Conservation (phyloP, 2,329 filamentous ascomycete species). For the Furcasterigmium sp. region DNA sequence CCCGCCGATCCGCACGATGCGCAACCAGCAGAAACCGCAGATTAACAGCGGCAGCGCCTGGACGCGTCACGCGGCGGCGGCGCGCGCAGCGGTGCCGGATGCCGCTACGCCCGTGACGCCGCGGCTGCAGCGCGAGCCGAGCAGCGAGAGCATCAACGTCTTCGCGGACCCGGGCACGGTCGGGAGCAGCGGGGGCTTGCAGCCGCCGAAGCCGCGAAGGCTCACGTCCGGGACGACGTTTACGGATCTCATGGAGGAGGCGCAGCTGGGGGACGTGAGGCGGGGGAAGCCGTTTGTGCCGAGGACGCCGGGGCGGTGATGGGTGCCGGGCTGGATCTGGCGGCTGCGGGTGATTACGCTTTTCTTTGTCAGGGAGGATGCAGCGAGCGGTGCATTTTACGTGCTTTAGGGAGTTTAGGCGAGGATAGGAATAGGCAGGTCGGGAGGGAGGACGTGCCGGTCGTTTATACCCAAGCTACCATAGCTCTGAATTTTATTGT, state of each 20-base stretch:
- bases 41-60: constrained; percentile 14
- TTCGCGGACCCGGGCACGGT: constrained; percentile 44
- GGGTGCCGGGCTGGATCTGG: too few relatives aligned
- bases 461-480: too few relatives aligned
- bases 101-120: constrained; percentile 15
- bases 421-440: too few relatives aligned
- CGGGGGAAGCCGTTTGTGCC: constrained; percentile 38
- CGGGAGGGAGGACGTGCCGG: too few relatives aligned
- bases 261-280: constrained; percentile 34
- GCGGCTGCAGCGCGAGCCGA: constrained; percentile 33
- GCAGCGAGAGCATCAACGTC: constrained; percentile 46
- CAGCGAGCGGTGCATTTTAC: too few relatives aligned
- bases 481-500: too few relatives aligned
- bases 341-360: too few relatives aligned
- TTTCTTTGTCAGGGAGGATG: too few relatives aligned
- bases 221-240: constrained; percentile 39
- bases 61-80: constrained; percentile 15
- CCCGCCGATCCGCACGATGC: constrained; percentile 33
- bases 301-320: constrained; percentile 18
- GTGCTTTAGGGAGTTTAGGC: too few relatives aligned
- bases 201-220: constrained; percentile 8
- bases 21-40: constrained; percentile 2
- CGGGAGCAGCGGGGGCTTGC: constrained; percentile 9
- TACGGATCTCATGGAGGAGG: constrained; percentile 47
- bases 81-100: constrained; percentile 8